Conservation (phyloP, 164 flowering plant species). For the Vitis rupestris region DNA sequence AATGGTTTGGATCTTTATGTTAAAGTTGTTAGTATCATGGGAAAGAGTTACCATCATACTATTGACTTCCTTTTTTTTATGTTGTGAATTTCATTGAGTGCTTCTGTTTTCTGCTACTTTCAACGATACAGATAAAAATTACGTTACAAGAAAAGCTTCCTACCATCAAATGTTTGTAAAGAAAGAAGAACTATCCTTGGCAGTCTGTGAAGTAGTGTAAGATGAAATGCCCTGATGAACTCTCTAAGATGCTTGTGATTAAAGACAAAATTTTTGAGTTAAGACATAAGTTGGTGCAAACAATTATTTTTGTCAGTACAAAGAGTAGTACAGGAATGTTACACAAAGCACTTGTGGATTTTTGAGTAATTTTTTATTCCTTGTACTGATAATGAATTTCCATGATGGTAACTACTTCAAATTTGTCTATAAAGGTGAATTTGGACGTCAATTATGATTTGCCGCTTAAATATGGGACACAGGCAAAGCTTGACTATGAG, state of each 20-base stretch:
- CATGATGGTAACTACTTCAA: not conserved
- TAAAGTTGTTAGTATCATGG: no score
- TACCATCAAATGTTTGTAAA: slow-evolving; percentile 84
- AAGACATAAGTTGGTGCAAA: slow-evolving; percentile 83
- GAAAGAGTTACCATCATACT: no score
- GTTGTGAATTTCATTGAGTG: slow-evolving; percentile 20
- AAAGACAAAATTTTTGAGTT: slow-evolving; percentile 70
- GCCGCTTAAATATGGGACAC: slow-evolving; percentile 44
- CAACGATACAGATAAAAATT: slow-evolving; percentile 71
- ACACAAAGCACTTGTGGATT: slow-evolving; percentile 48
- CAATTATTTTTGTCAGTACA: slow-evolving; percentile 77
- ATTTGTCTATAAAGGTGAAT: slow-evolving; percentile 54
- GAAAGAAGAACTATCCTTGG: slow-evolving; percentile 82
- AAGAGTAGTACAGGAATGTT: slow-evolving; percentile 53
- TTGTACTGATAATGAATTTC: not conserved
- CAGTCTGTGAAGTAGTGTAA: slow-evolving; percentile 90
- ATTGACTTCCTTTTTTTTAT: no score
- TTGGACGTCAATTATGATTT: slow-evolving; percentile 73
- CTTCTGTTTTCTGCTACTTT: slow-evolving; percentile 96
- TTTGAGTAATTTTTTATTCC: not conserved
- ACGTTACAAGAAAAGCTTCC: slow-evolving; percentile 63
- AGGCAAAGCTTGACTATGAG: slow-evolving; percentile 70
- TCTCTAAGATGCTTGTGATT: slow-evolving; percentile 57
- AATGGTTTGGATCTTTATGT: no score
- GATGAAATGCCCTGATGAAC: slow-evolving; percentile 79